Evolutionary conservation across 2,329 filamentous ascomycete species (phyloP), one percentile per base, ranked within the genome.

Genomic region (Alternaria brassicae): DNA sequence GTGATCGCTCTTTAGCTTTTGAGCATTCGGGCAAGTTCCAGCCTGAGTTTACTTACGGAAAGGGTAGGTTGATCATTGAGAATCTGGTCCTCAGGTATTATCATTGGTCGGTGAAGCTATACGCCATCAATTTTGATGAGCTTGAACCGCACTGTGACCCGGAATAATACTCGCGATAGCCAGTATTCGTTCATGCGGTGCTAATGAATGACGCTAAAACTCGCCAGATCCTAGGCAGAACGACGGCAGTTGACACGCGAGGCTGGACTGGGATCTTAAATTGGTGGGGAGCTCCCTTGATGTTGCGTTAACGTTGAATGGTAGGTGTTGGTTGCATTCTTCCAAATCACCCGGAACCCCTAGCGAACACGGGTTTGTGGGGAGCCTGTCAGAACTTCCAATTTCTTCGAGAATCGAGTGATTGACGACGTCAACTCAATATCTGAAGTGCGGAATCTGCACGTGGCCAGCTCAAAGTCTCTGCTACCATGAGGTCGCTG

Each of bases 111-210:
- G 61, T 49, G 50, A 44, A 57, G 61, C 54, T 60, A 47, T 53
- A 40, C 21, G 44, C 58, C 40, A 71, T 74, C 58, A 69, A 69
- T 62, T 63, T 72, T 70, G 63, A 74, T 70, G 44, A 63, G 17
- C 30, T 13, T 17, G 37, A 67, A 37, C 50, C 60, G 51, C 62
- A 59, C 42, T 27, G 37, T 62, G 58, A 65, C 68, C 71, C 57
- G 69, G 66, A 68, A 62, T 39, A 44, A 56, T 62, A 40, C 49
- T 30, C 42, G 56, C 53, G 56, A 64, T 53, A 55, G 49, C 59
- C 58, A 61, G 50, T 53, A 54, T 51, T 53, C 48, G 58, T 39
- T 25, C 57, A 47, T 56, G 45, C 56, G 45, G 49, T 59, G 54
- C 62, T 53, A 61, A 57, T 34, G 45, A 57, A 50, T 51, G 53